A percentile compares a stretch with the other conserved stretches of the same genome.
These are phyloP conservation scores for Populus davidiana DNA, from an alignment of 345 rosid genomes.

Conservation along the genomic window DNA sequence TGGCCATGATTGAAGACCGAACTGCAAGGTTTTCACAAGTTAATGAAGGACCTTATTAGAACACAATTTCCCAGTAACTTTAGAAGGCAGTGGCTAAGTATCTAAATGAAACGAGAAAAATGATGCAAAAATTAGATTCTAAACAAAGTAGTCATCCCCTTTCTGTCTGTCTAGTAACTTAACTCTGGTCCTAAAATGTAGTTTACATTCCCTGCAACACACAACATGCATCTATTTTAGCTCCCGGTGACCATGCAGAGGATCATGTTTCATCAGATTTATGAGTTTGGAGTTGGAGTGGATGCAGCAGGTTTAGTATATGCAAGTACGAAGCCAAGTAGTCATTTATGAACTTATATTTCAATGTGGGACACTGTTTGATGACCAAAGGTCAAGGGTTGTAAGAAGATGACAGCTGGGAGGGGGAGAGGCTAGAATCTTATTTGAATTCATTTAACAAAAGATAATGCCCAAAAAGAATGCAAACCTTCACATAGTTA, in stretches of 20 bases:
- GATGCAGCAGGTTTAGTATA: not conserved
- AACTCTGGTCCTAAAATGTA: not conserved
- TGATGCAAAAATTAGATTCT: not conserved
- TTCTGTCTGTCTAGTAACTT: not conserved
- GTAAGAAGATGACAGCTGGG: not conserved
- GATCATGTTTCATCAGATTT: not conserved
- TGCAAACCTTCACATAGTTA: not conserved
- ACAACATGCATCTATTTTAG: not conserved
- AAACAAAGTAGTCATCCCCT: not conserved
- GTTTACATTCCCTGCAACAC: not conserved
- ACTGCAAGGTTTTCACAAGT: slow-evolving; percentile 41
- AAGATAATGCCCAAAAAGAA: not conserved
- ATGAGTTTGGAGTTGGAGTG: not conserved
- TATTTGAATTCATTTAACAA: not conserved
- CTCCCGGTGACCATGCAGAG: not conserved
- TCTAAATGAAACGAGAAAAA: not conserved
- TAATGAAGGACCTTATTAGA: slow-evolving; percentile 8
- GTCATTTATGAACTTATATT: not conserved
- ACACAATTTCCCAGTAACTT: not conserved
- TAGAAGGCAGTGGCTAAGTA: not conserved
- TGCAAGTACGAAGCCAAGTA: not conserved
- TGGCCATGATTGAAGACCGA: slow-evolving; percentile 53
- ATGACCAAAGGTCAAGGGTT: not conserved
- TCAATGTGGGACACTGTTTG: not conserved
- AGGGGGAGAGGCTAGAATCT: not conserved